These are phyloP conservation scores for Candida michaelii DNA, from an alignment of 805 yeast genomes.

Conservation along the genomic window DNA sequence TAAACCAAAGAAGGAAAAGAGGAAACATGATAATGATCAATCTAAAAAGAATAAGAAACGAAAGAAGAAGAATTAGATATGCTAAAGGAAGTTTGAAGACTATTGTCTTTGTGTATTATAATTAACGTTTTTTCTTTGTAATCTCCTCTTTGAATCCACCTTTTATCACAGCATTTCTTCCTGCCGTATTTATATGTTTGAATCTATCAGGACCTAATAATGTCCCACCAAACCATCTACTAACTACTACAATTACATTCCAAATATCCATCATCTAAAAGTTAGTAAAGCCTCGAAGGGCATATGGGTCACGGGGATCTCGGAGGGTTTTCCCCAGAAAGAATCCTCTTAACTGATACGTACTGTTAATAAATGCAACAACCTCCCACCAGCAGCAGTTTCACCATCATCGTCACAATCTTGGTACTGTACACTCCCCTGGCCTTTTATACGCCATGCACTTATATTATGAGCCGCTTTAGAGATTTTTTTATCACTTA, in stretches of 20 bases:
- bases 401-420: constrained; percentile 98
- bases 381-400: constrained; percentile 88
- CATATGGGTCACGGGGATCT: background rate
- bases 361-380: constrained; percentile 72
- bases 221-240: constrained; percentile 91
- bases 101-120: background rate
- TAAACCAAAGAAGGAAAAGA: background rate
- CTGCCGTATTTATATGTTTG: constrained; percentile 86
- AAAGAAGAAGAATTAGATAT: too few relatives aligned
- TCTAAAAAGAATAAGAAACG: constrained; percentile 11
- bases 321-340: background rate
- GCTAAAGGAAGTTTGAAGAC: background rate
- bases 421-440: constrained; percentile 58
- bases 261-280: constrained; percentile 66
- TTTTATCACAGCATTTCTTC: constrained; percentile 75
- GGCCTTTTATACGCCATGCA: constrained; percentile 76
- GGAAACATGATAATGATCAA: constrained; percentile 2
- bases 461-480: constrained; percentile 79
- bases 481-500: constrained; percentile 63
- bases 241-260: constrained; percentile 83
- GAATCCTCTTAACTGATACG: constrained; percentile 20
- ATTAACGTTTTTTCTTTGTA: constrained; percentile 20
- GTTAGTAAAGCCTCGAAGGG: constrained; percentile 10
- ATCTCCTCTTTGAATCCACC: constrained; percentile 52
- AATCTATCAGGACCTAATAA: constrained; percentile 93